Conservation (phyloP, 371 early-diverging fungal genomes). For the Saksenaea vasiformis region DNA sequence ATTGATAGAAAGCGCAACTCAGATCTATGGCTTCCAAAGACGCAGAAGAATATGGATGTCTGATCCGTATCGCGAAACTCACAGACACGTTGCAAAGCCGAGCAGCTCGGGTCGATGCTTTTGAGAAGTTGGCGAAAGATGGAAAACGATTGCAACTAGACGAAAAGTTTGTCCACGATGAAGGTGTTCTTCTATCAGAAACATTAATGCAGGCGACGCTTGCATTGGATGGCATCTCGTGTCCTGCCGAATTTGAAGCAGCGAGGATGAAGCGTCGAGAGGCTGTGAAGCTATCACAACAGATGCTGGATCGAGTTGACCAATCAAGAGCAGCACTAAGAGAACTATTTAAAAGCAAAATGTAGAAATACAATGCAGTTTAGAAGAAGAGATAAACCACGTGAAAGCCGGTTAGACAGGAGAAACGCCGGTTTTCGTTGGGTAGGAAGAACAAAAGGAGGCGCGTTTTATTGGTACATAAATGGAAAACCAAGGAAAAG, state of each 20-base stretch:
- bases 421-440: background rate
- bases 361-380: background rate
- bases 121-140: background rate
- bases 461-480: background rate
- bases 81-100: background rate
- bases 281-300: conserved; percentile 7
- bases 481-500: background rate
- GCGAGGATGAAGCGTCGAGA: conserved; percentile 6
- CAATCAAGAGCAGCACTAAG: conserved; percentile 1
- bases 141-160: background rate
- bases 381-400: background rate
- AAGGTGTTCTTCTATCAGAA: background rate
- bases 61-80: conserved; percentile 3
- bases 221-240: conserved; percentile 10
- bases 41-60: conserved; percentile 6
- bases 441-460: background rate
- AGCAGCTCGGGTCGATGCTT: background rate
- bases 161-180: background rate
- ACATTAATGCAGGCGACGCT: conserved; percentile 7
- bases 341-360: background rate
- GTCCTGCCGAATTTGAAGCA: background rate
- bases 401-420: background rate
- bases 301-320: conserved; percentile 8
- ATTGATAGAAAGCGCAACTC: background rate
- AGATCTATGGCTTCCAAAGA: conserved; percentile 8